These are phyloP conservation scores for Acacia concinna DNA, from an alignment of 331 rosid species.

Conservation along the genomic window DNA sequence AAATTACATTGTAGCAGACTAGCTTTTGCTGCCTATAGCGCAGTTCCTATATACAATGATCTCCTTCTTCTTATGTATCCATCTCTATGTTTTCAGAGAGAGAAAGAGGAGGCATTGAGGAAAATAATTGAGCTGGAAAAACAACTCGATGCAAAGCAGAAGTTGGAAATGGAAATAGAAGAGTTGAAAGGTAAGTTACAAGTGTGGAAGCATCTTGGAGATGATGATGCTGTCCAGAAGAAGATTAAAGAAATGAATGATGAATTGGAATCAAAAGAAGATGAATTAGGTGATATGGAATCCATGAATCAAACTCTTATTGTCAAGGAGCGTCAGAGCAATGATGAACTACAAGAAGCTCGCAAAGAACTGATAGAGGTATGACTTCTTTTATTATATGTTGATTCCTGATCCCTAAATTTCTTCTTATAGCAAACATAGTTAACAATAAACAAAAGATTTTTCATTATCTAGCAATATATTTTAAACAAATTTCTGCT, in stretches of 20 bases:
- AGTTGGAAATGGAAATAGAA: slow-evolving; percentile 91
- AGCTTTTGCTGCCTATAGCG: slow-evolving; percentile 8
- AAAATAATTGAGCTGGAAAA: slow-evolving; percentile 82
- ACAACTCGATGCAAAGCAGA: slow-evolving; percentile 88
- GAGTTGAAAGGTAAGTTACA: slow-evolving; percentile 85
- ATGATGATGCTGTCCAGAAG: slow-evolving; percentile 75
- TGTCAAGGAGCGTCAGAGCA: slow-evolving; percentile 81
- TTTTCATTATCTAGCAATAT: background rate
- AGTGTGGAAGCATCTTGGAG: slow-evolving; percentile 94
- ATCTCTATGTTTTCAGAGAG: slow-evolving; percentile 58
- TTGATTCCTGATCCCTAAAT: background rate
- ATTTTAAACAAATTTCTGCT: background rate
- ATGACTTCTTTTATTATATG: slow-evolving; percentile 25
- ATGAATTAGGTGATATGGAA: slow-evolving; percentile 51
- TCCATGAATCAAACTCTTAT: slow-evolving; percentile 56
- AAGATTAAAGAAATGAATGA: slow-evolving; percentile 82
- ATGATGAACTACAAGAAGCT: slow-evolving; percentile 88
- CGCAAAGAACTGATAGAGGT: slow-evolving; percentile 73
- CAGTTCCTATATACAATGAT: slow-evolving; percentile 8
- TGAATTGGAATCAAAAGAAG: slow-evolving; percentile 58
- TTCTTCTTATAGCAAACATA: background rate
- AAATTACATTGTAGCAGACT: slow-evolving; percentile 9
- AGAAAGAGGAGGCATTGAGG: slow-evolving; percentile 78
- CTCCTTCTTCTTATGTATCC: slow-evolving; percentile 22
- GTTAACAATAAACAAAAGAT: background rate